Evolutionary conservation across 2,329 filamentous ascomycete genomes (phyloP), one percentile per base, ranked within the genome.

Genomic region (Alternaria dauci): DNA sequence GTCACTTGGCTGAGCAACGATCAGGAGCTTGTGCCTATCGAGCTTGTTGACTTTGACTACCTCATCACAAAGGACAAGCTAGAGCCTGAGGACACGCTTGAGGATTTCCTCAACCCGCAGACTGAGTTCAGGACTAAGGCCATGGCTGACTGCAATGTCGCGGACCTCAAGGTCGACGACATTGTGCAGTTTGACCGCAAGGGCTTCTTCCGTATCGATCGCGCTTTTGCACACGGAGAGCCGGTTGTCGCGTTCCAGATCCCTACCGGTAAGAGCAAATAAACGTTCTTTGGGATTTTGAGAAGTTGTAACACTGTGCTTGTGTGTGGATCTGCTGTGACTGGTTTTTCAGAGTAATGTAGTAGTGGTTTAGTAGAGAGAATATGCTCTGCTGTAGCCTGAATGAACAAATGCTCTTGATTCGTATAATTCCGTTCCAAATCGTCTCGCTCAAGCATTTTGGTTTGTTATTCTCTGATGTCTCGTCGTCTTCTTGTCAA

Each of bases 151-250:
- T 89, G 88, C 73, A 96, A 94, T 71, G 90, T 96, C 1, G 85
- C 86, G 0, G 84, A 88, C 63, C 83, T 97, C 46, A 93, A 93
- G 85, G 89, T 88, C 76, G 91, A 93, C 73, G 93, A 97, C 71
- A 94, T 98, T 64, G 93, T 98, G 70, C 95, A 98, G 83, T 91
- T 98, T 46, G 94, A 98, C 84, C 87, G 94, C 63, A 93, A 94
- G 80, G 94, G 94, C 1, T 98, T 92, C 81, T 98, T 91, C 83
- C 86, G 94, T 53, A 89, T 96, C 26, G 94, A 98, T 80, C 83
- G 81, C 66, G 80, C 87, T 12, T 86, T 85, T 61, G 78, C 80
- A 63, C 84, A 87, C 73, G 87, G 86, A 1, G 81, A 88, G 77
- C 81, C 85, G 28, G 86, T 86, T 30, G 84, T 91, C 20, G 83